Evolutionary conservation across 805 yeast species (phyloP).

Genomic region (Nakazawaea ernobii): DNA sequence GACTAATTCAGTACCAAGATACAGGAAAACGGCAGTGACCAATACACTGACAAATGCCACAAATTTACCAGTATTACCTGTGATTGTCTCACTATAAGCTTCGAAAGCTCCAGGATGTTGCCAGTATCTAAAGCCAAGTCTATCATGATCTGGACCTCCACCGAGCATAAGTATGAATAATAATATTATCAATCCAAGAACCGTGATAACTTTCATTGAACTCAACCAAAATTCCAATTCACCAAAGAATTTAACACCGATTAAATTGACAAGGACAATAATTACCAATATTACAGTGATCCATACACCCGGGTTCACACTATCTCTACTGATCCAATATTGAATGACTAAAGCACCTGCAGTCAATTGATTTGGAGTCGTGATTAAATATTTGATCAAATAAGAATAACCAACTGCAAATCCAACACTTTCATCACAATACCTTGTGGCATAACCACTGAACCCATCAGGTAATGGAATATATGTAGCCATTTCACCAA

Average conservation of each 20-base stretch:
- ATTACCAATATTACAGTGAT: constrained; percentile 36
- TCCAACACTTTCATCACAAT: constrained; percentile 49
- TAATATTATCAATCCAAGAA: constrained; percentile 60
- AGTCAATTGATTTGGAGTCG: constrained; percentile 52
- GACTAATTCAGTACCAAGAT: constrained; percentile 44
- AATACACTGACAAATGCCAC: constrained; percentile 48
- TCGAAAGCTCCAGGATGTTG: constrained; percentile 35
- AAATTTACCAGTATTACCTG: constrained; percentile 39
- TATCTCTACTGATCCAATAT: constrained; percentile 40
- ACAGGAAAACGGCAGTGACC: constrained; percentile 47
- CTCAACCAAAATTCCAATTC: constrained; percentile 55
- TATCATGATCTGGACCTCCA: constrained; percentile 71
- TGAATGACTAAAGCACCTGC: constrained; percentile 51
- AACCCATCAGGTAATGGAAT: constrained; percentile 51
- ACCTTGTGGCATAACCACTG: constrained; percentile 47
- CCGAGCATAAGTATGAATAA: constrained; percentile 66
- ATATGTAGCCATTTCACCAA: constrained; percentile 53
- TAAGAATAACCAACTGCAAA: constrained; percentile 53
- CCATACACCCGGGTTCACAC: constrained; percentile 51
- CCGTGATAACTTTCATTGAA: constrained; percentile 56
- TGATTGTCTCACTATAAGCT: constrained; percentile 35
- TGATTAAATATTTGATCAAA: constrained; percentile 44
- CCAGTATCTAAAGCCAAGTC: constrained; percentile 44
- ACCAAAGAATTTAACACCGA: constrained; percentile 45
- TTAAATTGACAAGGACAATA: constrained; percentile 33